These are phyloP conservation scores for Escovopsis weberi DNA, from an alignment of 2,329 filamentous ascomycete species.

Conservation along the genomic window DNA sequence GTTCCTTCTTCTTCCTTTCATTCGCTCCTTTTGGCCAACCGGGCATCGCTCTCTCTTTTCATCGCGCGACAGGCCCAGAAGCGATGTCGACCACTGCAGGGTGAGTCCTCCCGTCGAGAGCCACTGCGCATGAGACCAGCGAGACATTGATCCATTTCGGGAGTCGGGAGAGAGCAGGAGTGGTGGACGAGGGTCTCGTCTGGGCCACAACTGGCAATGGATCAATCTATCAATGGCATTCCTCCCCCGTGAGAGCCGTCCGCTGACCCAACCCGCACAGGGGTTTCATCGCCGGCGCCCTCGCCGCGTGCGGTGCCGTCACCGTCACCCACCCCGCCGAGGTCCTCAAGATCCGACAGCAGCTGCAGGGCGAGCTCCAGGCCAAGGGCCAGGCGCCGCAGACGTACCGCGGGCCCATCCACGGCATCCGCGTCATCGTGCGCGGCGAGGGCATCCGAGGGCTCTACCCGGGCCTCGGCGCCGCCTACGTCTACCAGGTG, in stretches of 20 bases:
- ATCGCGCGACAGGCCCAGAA: slow-evolving; percentile 1
- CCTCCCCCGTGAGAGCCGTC: background rate
- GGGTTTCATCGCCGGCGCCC: slow-evolving; percentile 88
- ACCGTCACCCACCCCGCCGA: slow-evolving; percentile 97
- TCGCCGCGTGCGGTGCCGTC: slow-evolving; percentile 93
- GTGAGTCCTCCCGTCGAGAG: background rate
- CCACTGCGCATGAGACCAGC: background rate
- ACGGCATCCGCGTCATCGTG: slow-evolving; percentile 80
- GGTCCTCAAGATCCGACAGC: slow-evolving; percentile 98
- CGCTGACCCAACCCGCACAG: slow-evolving; percentile 22
- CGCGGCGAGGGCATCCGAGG: slow-evolving; percentile 78
- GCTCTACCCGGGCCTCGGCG: slow-evolving; percentile 77
- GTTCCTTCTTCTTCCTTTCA: no score
- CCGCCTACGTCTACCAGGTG: slow-evolving; percentile 92
- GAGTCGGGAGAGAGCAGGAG: no score
- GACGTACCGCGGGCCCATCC: slow-evolving; percentile 80
- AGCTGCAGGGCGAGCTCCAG: slow-evolving; percentile 91
- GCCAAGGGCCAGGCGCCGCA: slow-evolving; percentile 71
- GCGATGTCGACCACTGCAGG: slow-evolving; percentile 6
- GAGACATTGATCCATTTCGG: no score
- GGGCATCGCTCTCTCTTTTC: no score
- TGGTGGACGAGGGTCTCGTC: no score
- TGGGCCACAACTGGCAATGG: background rate
- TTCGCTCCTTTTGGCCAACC: no score
- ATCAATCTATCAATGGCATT: background rate